Evolutionary conservation across 192 early-diverging fungal genomes (phyloP).

Genomic region (Dissophora globulifera): DNA sequence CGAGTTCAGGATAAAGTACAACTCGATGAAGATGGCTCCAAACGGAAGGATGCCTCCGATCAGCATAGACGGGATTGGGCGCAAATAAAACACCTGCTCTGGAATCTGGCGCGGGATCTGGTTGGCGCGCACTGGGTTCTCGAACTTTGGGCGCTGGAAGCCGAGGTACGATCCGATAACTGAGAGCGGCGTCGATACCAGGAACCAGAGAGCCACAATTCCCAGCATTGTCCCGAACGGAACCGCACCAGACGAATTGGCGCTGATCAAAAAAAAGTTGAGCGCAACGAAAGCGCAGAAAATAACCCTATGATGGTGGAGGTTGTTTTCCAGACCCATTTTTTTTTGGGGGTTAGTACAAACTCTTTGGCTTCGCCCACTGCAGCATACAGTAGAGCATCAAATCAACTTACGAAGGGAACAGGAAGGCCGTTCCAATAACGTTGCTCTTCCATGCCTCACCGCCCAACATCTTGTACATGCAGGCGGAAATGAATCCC

Average conservation of each 20-base stretch:
- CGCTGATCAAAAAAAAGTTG: constrained; percentile 88
- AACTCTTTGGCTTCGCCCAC: too few relatives aligned
- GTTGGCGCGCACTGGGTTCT: constrained; percentile 86
- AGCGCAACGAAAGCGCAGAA: constrained; percentile 72
- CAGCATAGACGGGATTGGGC: constrained; percentile 76
- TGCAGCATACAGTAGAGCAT: too few relatives aligned
- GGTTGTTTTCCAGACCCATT: too few relatives aligned
- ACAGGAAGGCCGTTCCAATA: constrained; percentile 79
- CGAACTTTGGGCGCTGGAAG: constrained; percentile 73
- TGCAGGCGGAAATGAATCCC: constrained; percentile 87
- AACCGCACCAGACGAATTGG: constrained; percentile 89
- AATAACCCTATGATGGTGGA: constrained; percentile 52
- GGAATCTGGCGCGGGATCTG: constrained; percentile 96
- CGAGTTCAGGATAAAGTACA: constrained; percentile 95
- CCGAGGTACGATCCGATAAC: constrained; percentile 81
- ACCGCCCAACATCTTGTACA: constrained; percentile 95
- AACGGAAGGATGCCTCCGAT: constrained; percentile 92
- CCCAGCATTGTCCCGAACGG: constrained; percentile 89
- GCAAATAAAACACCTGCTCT: constrained; percentile 83
- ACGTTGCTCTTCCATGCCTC: constrained; percentile 88
- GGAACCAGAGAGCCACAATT: constrained; percentile 80
- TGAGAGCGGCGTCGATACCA: constrained; percentile 86
- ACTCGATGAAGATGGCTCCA: constrained; percentile 93
- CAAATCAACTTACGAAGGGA: constrained; percentile 72
- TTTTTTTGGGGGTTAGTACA: too few relatives aligned